Base-by-base conservation (phyloP, 768 basidiomycete species). In the Leccinum obscurum region DNA sequence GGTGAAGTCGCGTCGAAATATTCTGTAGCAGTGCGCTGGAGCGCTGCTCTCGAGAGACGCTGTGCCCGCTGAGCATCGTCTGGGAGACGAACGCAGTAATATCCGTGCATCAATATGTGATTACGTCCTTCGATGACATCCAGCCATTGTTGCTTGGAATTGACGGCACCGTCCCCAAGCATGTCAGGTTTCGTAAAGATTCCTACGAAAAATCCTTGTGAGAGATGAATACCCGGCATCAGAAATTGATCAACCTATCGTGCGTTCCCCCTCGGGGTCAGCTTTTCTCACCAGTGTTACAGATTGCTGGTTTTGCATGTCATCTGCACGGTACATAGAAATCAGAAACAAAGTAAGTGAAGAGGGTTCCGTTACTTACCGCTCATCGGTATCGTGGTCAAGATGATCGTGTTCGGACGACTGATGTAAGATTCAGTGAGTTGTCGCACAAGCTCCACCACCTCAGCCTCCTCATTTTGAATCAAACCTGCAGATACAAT, bases 121-220 rank as follows among this genome's bases (percentile, higher is more conserved):
- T 64, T 22, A 44, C 75, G 76, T 34, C 83, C 84, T 59, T 83
- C 77, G 6, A 89, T 70, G 3, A 85, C 75, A 1, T 78, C 75
- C n/a, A 76, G 72, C 86, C 88, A 89, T 30, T 39, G 49, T 34
- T 75, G 50, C 15, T 74, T 80, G 50, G 76, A 50, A 46, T 79
- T 75, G 4, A 68, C 77, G 3, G 80, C 75, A 10, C 85, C 85
- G 0, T 62, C 48, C 1, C 73, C 68, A 1, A 91, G 70, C 4
- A 70, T 77, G 63, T 92, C 90, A 0, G 87, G 85, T 64, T 91
- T 90, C 0, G 89, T 91, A 13, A 90, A 77, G 1, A 90, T 81
- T 5, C 85, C 88, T 90, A 62, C 1, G 9, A 28, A 6, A 28
- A 24, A 49, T 3, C 9, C 24, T 9, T 34, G 22, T 61, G 6